phyloP scores from a whole-genome alignment of 495 filamentous ascomycete genomes.

The Penicillium tannophilum region DNA sequence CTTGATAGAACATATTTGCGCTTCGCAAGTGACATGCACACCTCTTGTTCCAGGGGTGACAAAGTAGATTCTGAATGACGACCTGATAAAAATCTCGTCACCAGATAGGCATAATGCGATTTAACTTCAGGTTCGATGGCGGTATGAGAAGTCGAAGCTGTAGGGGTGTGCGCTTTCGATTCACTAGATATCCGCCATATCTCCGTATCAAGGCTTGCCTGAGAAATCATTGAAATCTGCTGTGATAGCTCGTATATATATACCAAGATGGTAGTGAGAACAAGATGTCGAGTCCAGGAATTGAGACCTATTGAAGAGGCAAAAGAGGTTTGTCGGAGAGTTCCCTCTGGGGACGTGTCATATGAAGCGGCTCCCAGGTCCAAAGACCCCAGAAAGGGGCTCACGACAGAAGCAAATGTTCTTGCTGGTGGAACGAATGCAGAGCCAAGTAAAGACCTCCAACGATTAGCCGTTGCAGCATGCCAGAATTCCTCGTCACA shows the following conservation, averaged over 20 bases:
- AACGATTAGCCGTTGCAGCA: slow-evolving; percentile 8
- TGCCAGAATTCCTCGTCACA: slow-evolving; percentile 17
- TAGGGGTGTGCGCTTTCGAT: background rate
- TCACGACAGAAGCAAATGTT: slow-evolving; percentile 9
- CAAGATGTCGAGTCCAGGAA: slow-evolving; percentile 14
- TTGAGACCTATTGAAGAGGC: slow-evolving; percentile 7
- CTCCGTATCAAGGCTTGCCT: background rate
- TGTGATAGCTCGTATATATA: slow-evolving; percentile 11
- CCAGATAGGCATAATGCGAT: background rate
- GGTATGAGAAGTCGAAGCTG: background rate
- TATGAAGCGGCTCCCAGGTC: background rate
- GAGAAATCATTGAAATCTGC: slow-evolving; percentile 9
- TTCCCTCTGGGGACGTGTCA: background rate
- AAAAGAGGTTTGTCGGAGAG: slow-evolving; percentile 2
- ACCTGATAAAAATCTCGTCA: background rate
- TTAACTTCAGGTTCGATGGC: background rate
- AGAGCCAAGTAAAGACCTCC: slow-evolving; percentile 12
- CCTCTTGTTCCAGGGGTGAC: background rate
- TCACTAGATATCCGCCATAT: background rate
- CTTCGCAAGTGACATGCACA: background rate
- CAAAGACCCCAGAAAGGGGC: slow-evolving; percentile 10
- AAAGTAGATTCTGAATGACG: background rate
- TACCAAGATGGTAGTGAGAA: slow-evolving; percentile 11
- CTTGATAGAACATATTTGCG: background rate
- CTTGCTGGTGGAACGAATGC: slow-evolving; percentile 13